Evolutionary conservation across 495 filamentous ascomycete species (phyloP).

Genomic region (Aspergillus sparsus): DNA sequence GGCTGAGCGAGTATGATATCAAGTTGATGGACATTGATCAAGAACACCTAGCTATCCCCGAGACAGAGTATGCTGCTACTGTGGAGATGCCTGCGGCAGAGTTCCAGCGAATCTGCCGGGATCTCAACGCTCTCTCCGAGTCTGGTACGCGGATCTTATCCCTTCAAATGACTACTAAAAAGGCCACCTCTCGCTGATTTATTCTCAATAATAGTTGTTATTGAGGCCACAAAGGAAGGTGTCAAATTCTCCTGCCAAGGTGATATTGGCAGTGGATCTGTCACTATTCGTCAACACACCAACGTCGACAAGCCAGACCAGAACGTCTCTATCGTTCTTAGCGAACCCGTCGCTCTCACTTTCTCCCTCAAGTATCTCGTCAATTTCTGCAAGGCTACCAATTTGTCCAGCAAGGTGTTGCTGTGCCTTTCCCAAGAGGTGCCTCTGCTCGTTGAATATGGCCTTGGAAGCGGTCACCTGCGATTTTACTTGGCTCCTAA

Average conservation of each 20-base stretch:
- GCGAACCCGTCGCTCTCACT: constrained; percentile 90
- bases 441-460: constrained; percentile 92
- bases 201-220: constrained; percentile 62
- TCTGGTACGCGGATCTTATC: constrained; percentile 63
- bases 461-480: constrained; percentile 81
- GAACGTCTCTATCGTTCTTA: constrained; percentile 85
- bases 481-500: constrained; percentile 98
- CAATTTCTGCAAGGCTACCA: constrained; percentile 98
- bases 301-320: constrained; percentile 88
- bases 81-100: constrained; percentile 85
- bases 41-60: constrained; percentile 97
- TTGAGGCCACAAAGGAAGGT: constrained; percentile 96
- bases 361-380: constrained; percentile 99
- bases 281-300: constrained; percentile 85
- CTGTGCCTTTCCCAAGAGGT: constrained; percentile 95
- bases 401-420: constrained; percentile 78
- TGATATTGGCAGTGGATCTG: constrained; percentile 93
- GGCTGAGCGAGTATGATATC: constrained; percentile 97
- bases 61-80: constrained; percentile 94
- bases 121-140: constrained; percentile 88
- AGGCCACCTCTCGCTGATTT: neutral
- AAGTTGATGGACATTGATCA: constrained; percentile 99
- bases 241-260: constrained; percentile 93
- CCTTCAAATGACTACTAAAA: neutral
- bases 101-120: constrained; percentile 93